Conservation (phyloP, 2,329 filamentous ascomycete species). For the Capronia americana region DNA sequence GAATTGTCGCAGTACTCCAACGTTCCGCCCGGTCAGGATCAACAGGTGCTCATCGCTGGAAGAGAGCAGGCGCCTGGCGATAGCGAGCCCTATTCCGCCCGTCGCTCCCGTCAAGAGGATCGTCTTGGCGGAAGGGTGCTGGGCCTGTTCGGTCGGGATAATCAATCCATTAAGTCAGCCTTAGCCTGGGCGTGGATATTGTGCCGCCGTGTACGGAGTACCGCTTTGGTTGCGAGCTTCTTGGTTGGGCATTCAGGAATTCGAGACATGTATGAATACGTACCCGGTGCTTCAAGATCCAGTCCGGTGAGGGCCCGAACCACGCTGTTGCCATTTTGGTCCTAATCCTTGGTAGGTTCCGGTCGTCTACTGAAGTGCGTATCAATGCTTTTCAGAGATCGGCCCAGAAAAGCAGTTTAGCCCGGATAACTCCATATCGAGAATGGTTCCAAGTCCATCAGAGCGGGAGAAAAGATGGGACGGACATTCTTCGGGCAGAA, state of each 20-base stretch:
- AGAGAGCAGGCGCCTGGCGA: slow-evolving; percentile 65
- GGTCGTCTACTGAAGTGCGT: background rate
- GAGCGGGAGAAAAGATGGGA: background rate
- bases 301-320: slow-evolving; percentile 1
- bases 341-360: background rate
- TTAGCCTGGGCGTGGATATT: background rate
- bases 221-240: background rate
- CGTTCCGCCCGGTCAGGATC: slow-evolving; percentile 63
- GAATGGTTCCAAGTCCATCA: background rate
- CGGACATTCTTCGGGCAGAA: background rate
- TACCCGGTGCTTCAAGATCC: slow-evolving; percentile 22
- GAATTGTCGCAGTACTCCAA: slow-evolving; percentile 60
- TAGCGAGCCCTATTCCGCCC: slow-evolving; percentile 66
- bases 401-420: background rate
- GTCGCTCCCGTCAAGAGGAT: slow-evolving; percentile 74
- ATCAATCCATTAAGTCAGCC: background rate
- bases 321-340: background rate
- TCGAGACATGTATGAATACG: background rate
- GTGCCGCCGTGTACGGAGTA: background rate
- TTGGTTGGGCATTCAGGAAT: background rate
- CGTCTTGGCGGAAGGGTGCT: slow-evolving; percentile 26
- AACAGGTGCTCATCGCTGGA: slow-evolving; percentile 59
- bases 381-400: background rate
- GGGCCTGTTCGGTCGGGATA: slow-evolving; percentile 11
- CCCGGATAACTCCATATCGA: background rate